Evolutionary conservation across 2,329 filamentous ascomycete species (phyloP).

Genomic region (Trichoderma citrinoviride): DNA sequence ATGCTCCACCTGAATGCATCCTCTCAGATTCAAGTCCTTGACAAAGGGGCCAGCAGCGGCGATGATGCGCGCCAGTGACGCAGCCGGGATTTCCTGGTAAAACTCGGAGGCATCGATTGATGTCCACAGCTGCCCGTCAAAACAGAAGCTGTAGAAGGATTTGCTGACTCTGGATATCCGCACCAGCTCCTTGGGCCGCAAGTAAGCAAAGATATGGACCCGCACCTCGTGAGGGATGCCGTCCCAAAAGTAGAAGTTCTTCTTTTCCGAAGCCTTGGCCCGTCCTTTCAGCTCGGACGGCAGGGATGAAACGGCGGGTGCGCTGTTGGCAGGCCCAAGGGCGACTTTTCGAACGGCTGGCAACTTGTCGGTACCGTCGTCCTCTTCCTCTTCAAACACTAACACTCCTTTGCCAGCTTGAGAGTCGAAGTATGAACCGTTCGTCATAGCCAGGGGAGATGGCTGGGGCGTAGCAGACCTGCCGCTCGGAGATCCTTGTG

Average conservation of each 20-base stretch:
- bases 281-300: slow-evolving; percentile 50
- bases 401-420: slow-evolving; percentile 42
- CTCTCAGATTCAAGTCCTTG: slow-evolving; percentile 83
- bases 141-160: slow-evolving; percentile 77
- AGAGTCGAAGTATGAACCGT: slow-evolving; percentile 39
- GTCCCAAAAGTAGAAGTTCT: slow-evolving; percentile 68
- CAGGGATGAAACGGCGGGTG: slow-evolving; percentile 55
- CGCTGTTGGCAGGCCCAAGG: slow-evolving; percentile 41
- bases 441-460: slow-evolving; percentile 41
- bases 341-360: slow-evolving; percentile 56
- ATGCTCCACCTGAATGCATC: slow-evolving; percentile 84
- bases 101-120: slow-evolving; percentile 81
- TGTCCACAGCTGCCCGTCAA: slow-evolving; percentile 92
- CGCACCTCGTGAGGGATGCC: slow-evolving; percentile 80
- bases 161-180: slow-evolving; percentile 74
- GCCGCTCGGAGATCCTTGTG: slow-evolving; percentile 30
- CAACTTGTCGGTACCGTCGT: slow-evolving; percentile 45
- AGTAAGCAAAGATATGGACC: slow-evolving; percentile 70
- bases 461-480: slow-evolving; percentile 37
- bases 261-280: slow-evolving; percentile 43
- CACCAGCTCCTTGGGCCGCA: slow-evolving; percentile 78
- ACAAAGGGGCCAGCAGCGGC: slow-evolving; percentile 84
- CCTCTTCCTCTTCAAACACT: slow-evolving; percentile 31
- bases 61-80: slow-evolving; percentile 81
- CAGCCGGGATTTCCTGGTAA: slow-evolving; percentile 81